Base-by-base conservation (phyloP, 2,329 filamentous ascomycete genomes). In the Leptographium radiaticola region DNA sequence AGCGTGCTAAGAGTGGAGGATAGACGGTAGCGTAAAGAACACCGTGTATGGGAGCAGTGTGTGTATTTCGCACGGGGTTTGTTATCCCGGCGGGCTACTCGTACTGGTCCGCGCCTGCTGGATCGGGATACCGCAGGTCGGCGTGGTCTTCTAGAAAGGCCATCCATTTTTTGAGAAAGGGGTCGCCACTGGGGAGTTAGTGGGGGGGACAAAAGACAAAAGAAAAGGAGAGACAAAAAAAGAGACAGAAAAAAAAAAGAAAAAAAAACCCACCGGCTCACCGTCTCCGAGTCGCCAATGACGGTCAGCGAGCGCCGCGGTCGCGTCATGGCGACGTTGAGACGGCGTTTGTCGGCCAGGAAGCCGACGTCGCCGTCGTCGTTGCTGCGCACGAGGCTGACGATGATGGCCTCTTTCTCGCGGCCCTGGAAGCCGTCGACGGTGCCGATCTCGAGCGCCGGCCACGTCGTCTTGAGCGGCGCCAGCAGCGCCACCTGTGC, bases 291-390 rank as follows among this genome's bases (percentile, higher is more conserved):
- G 68, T 98, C 93, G 46, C 91, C 93, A 62, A 96, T 85, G 18
- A 98, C 79, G 58, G 87, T 93, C 45, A 98, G 75, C 65, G 93
- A 91, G 61, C 93, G 80, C 71, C 87, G 91, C 7, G 93, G 89
- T 60, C 93, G 81, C 58, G 93, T 98, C 90, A 98, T 97, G 52
- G 93, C 91, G 62, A 97, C 90, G 66, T 98, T 98, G 59, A 98
- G 71, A 58, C 93, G 79, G 59, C 93, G 79, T 75, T 90, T 95
- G 70, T 98, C 93, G 15, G 82, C 88, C 40, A 98, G 71, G 64
- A 98, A 98, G 11, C 93, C 93, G 15, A 97, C 90, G 66, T 97
- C 89, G 51, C 84, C 81, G 49, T 89, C 80, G 7, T 81, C 60
- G 65, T 98, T 98, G 68, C 90, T 96, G 60, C 93, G 79, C 54